Conservation (phyloP, 192 early-diverging fungal genomes). For the Podila epigama region DNA sequence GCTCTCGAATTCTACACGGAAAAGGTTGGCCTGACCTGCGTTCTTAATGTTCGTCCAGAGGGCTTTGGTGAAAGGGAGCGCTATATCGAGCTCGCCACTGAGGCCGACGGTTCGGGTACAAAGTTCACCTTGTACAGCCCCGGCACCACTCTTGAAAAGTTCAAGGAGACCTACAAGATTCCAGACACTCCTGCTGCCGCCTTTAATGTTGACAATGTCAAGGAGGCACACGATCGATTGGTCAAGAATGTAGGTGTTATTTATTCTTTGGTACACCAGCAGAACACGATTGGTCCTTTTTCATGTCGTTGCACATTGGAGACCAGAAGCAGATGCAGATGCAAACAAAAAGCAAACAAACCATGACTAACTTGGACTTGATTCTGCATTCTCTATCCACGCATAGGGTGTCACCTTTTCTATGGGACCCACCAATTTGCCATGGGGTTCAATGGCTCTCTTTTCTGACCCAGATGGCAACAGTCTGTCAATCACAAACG, state of each 20-base stretch:
- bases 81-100: constrained; percentile 20
- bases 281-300: background rate
- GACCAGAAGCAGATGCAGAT: too few relatives aligned
- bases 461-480: constrained; percentile 41
- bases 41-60: constrained; percentile 9
- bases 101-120: constrained; percentile 8
- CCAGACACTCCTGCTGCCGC: constrained; percentile 1
- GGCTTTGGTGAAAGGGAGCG: background rate
- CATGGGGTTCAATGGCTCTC: constrained; percentile 37
- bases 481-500: background rate
- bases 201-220: constrained; percentile 15
- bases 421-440: constrained; percentile 22
- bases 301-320: too few relatives aligned
- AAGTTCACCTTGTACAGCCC: constrained; percentile 25
- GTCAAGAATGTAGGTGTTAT: constrained; percentile 26
- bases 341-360: too few relatives aligned
- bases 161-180: constrained; percentile 8
- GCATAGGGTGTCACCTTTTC: constrained; percentile 22
- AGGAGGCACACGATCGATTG: constrained; percentile 21
- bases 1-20: constrained; percentile 36
- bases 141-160: constrained; percentile 1
- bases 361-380: too few relatives aligned
- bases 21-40: constrained; percentile 8
- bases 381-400: too few relatives aligned
- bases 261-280: background rate